Evolutionary conservation across 371 early-diverging fungal species (phyloP), one percentile per base, ranked within the genome.

Genomic region (Batkoa obscura): DNA sequence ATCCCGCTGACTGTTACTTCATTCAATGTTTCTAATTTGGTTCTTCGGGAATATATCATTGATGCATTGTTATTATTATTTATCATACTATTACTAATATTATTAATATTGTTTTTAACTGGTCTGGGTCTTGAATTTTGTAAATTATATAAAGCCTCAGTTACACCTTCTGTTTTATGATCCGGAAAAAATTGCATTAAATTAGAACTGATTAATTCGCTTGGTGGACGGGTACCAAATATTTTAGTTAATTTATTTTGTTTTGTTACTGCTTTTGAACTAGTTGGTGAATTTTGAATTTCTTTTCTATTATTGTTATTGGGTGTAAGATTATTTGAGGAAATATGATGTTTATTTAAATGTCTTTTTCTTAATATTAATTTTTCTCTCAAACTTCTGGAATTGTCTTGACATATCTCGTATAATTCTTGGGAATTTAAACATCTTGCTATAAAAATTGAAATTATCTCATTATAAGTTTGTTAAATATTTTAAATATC

Each of bases 161-260:
- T 42, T 42, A 10, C 42, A 42, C 42, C n/a, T 42, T 42, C 42
- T 10, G 42, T 42, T 42, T 42, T n/a, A 10, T 42, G 10, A 6
- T 66, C 70, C 2, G 94, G 94, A 64, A 94, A 94, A 63, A 86
- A 94, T 47, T 84, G 78, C 41, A 8, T 41, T 34, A 95, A 70
- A 60, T 93, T 82, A 57, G 79, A 80, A 6, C 83, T 81, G 61
- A 95, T 91, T 43, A 87, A 69, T 65, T 89, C 92, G 1, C 86
- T 86, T 0, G 92, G 89, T 1, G 96, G 96, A 5, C 94, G 83
- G 64, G 90, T 89, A 37, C 92, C 94, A 65, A 94, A 90, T 64
- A 93, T 86, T 37, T 63, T 60, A 15, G 57, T 47, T 47, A 47
- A 30, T 30, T 47, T 47, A 8, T 13, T 41, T 8, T 32, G 61